phyloP scores from a whole-genome alignment of 2,329 filamentous ascomycete species.

The Colletotrichum liaoningense region DNA sequence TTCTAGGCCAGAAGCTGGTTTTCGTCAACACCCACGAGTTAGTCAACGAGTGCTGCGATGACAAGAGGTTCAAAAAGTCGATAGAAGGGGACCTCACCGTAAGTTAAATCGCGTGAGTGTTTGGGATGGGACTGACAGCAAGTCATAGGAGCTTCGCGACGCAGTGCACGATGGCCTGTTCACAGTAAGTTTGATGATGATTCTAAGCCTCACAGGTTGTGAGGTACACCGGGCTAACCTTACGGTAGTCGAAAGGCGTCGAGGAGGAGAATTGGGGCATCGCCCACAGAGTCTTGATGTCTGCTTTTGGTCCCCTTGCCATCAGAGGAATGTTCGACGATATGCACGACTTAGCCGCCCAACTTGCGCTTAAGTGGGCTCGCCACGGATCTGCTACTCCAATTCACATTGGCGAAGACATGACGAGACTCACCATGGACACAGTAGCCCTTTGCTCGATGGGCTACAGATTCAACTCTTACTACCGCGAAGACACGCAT shows the following conservation, averaged over 20 bases:
- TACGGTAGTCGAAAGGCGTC: neutral
- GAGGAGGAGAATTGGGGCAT: conserved; percentile 49
- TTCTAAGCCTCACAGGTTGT: too few relatives aligned
- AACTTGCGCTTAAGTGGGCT: conserved; percentile 67
- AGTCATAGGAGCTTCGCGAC: conserved; percentile 63
- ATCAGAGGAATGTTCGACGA: conserved; percentile 70
- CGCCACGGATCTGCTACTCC: conserved; percentile 52
- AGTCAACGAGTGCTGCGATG: conserved; percentile 73
- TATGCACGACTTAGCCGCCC: conserved; percentile 63
- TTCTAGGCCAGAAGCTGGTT: conserved; percentile 58
- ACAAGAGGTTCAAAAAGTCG: conserved; percentile 72
- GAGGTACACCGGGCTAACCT: neutral
- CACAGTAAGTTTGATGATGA: conserved; percentile 17
- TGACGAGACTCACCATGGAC: conserved; percentile 72
- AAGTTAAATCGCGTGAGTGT: accelerated
- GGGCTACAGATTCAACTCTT: conserved; percentile 71
- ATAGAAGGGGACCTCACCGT: conserved; percentile 57
- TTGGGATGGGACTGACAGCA: neutral
- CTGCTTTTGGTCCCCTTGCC: conserved; percentile 75
- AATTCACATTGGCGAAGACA: conserved; percentile 68
- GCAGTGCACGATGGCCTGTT: conserved; percentile 56
- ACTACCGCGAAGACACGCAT: conserved; percentile 59
- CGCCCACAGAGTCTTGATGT: conserved; percentile 73
- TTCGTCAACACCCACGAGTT: conserved; percentile 66
- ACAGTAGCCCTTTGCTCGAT: conserved; percentile 70